Evolutionary conservation across 2,329 filamentous ascomycete species (phyloP), one percentile per base, ranked within the genome.

Genomic region (Colletotrichum kahawae): DNA sequence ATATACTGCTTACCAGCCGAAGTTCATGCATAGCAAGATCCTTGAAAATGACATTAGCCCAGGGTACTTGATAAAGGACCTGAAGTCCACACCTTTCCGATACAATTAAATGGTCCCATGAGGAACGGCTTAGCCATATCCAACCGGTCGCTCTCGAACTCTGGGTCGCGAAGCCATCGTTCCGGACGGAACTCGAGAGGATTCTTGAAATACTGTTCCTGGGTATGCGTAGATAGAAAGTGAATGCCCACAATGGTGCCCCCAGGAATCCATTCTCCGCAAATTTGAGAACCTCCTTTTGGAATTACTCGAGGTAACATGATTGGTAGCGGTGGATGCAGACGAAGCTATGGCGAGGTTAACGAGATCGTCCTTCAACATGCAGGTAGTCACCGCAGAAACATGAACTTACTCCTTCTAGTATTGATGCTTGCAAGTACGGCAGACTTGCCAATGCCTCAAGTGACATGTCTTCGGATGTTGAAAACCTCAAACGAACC

Each of bases 181-280:
- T 90, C n/a, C 93, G 91, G 89, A 4, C 81, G 82, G 77, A 85
- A 91, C 0, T 78, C 78, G 18, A 60, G 54, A 33, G 67, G 34
- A 10, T 69, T 48, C 24, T 18, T 31, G 36, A 69, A 69, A 4
- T 69, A 67, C 33, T 57, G 29, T 33, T 67, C 48, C 29, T 57
- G 64, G 1, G 64, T 67, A 5, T 67, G 64, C 24, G 54, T 67
- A 36, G 64, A 67, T 10, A 67, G 12, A 56, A 34, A 67, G 21
- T 67, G 64, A 27, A 67, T 57, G 16, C 64, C 64, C 18, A 67
- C 64, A 34, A 57, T 31, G 16, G 64, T 67, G 48, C 31, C 43
- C 29, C n/a, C 48, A 10, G 64, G 48, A 14, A 67, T 57, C 29
- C 48, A 56, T n/a, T 67, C 48, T 18, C 64, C 64, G 31, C 48